Percentiles rank a stretch among this genome's conserved stretches.
These are phyloP conservation scores for Suillus lakei DNA, from an alignment of 768 basidiomycete species.

Conservation along the genomic window DNA sequence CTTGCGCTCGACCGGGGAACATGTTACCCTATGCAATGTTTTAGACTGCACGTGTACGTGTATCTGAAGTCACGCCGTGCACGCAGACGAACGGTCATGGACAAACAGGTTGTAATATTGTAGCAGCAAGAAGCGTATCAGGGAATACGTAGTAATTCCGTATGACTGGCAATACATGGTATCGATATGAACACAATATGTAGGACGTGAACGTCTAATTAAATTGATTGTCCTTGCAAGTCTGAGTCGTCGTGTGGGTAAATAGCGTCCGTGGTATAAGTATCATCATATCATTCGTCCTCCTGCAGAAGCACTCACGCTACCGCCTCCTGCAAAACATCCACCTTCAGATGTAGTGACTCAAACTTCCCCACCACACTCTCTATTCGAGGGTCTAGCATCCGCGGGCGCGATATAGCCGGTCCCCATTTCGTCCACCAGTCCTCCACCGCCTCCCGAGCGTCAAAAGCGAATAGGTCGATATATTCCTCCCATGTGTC, in stretches of 20 bases:
- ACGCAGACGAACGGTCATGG: not conserved
- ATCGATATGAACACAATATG: not conserved
- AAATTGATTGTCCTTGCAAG: not conserved
- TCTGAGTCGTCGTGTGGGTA: not conserved
- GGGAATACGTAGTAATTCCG: not conserved
- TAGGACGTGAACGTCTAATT: not conserved
- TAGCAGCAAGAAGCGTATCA: not conserved
- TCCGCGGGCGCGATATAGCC: conserved; percentile 9
- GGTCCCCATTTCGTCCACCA: conserved; percentile 65
- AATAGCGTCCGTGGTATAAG: not conserved
- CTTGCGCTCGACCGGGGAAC: not conserved
- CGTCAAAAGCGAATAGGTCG: conserved; percentile 51
- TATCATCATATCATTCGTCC: not conserved
- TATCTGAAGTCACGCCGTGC: not conserved
- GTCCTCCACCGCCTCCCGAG: conserved; percentile 58
- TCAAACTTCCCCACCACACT: not conserved
- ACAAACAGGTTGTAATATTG: not conserved
- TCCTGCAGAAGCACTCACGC: not conserved
- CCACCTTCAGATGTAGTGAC: conserved; percentile 15
- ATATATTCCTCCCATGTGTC: conserved; percentile 55
- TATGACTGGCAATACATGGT: not conserved
- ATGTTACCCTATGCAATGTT: not conserved
- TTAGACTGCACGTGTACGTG: not conserved
- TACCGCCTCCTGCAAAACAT: conserved; percentile 17
- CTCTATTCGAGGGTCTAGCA: not conserved